A percentile compares a stretch with the other conserved stretches of the same genome.
These are phyloP conservation scores for Pythium rishiriense DNA, from an alignment of 352 stramenopile genomes.

Conservation along the genomic window DNA sequence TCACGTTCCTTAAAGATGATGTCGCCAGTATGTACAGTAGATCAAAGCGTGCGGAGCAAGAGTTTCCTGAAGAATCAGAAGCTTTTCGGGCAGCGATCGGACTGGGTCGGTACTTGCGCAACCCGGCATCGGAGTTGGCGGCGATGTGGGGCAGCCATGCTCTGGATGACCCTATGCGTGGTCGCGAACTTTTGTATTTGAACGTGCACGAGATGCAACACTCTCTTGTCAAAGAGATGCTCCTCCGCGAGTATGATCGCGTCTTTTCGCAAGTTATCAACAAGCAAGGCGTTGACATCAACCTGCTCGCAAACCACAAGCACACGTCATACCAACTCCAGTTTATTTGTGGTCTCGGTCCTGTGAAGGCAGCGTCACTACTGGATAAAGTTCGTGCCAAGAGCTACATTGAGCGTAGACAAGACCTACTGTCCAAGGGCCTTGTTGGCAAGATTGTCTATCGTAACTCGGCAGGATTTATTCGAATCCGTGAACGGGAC, in stretches of 20 bases:
- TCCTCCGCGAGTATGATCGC: slow-evolving; percentile 85
- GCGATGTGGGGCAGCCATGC: slow-evolving; percentile 86
- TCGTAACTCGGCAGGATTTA: slow-evolving; percentile 84
- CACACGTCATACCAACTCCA: slow-evolving; percentile 87
- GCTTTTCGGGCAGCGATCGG: slow-evolving; percentile 75
- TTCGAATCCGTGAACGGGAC: slow-evolving; percentile 87
- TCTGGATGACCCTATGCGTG: slow-evolving; percentile 74
- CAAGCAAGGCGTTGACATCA: slow-evolving; percentile 89
- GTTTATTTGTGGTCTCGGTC: slow-evolving; percentile 84
- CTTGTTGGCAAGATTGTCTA: slow-evolving; percentile 88
- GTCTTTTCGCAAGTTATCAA: slow-evolving; percentile 86
- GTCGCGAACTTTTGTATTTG: slow-evolving; percentile 81
- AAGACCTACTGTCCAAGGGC: slow-evolving; percentile 84
- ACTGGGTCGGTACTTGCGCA: slow-evolving; percentile 81
- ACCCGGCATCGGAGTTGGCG: slow-evolving; percentile 81
- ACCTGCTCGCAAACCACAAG: slow-evolving; percentile 88
- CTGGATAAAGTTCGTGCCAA: slow-evolving; percentile 85
- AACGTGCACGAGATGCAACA: slow-evolving; percentile 88
- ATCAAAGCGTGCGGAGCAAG: slow-evolving; percentile 79
- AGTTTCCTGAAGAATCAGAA: slow-evolving; percentile 86
- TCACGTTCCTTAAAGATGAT: slow-evolving; percentile 89
- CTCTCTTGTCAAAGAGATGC: slow-evolving; percentile 81
- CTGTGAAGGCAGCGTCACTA: slow-evolving; percentile 76
- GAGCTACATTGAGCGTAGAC: slow-evolving; percentile 83
- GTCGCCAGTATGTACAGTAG: slow-evolving; percentile 87